Percentiles rank a stretch among this genome's conserved stretches.
These are phyloP conservation scores for Zymoseptoria brevis DNA, from an alignment of 2,329 filamentous ascomycete species.

Conservation along the genomic window DNA sequence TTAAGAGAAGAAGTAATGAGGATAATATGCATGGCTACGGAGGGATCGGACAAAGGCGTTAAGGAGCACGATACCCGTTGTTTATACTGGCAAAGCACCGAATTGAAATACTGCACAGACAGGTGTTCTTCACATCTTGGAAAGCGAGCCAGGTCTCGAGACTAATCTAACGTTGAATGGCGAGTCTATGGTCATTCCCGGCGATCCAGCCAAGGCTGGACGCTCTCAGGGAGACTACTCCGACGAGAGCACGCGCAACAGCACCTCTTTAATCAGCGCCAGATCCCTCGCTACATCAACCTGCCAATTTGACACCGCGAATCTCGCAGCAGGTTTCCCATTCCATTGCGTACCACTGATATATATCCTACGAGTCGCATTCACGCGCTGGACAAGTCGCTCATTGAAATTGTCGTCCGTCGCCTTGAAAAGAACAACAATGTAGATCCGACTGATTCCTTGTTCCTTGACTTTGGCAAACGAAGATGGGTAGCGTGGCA, in stretches of 20 bases:
- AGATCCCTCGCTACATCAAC: slow-evolving; percentile 62
- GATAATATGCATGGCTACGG: too few relatives aligned
- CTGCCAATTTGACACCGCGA: slow-evolving; percentile 81
- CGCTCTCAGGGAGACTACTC: background rate
- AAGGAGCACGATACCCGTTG: background rate
- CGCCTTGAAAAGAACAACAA: slow-evolving; percentile 72
- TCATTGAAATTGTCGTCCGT: slow-evolving; percentile 57
- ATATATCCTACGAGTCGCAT: slow-evolving; percentile 65
- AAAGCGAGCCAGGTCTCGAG: background rate
- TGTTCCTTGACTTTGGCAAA: slow-evolving; percentile 30
- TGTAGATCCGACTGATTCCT: slow-evolving; percentile 50
- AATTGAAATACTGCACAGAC: background rate
- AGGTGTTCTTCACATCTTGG: background rate
- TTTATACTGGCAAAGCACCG: background rate
- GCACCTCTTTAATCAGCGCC: slow-evolving; percentile 54
- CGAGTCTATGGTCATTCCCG: background rate
- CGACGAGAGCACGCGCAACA: slow-evolving; percentile 30
- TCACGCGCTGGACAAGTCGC: slow-evolving; percentile 62
- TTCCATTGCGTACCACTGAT: slow-evolving; percentile 76
- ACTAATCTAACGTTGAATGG: background rate
- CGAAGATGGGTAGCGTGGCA: slow-evolving; percentile 41
- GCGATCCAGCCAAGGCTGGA: too few relatives aligned
- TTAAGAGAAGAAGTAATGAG: slow-evolving; percentile 1
- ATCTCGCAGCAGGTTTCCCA: slow-evolving; percentile 64
- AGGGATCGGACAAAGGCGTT: background rate